Evolutionary conservation across 73 alveolate species (phyloP).

Genomic region (Paramecium biaurelia): DNA sequence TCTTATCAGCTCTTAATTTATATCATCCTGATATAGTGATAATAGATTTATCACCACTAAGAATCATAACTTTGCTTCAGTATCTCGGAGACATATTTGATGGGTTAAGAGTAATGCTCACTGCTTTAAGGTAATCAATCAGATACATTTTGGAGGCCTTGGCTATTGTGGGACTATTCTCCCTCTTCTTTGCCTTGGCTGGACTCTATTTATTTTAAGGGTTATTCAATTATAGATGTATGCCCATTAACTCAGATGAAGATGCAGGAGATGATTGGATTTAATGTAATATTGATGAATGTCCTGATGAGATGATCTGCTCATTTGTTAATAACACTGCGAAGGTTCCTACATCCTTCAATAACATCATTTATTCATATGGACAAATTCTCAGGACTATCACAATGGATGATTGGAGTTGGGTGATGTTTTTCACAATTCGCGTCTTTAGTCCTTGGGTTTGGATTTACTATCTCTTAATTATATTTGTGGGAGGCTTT

Average conservation of each 20-base stretch:
- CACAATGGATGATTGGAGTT: constrained; percentile 44
- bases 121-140: constrained; percentile 3
- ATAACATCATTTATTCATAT: neutral
- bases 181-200: constrained; percentile 22
- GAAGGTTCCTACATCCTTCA: neutral
- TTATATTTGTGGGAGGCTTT: constrained; percentile 19
- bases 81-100: constrained; percentile 5
- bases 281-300: neutral
- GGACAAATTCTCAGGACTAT: neutral
- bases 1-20: neutral
- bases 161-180: constrained; percentile 2
- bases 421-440: neutral
- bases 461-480: neutral
- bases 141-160: constrained; percentile 22
- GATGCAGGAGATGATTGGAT: neutral
- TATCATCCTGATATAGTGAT: neutral
- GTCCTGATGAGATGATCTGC: constrained; percentile 9
- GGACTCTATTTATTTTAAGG: constrained; percentile 32
- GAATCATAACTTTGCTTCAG: neutral
- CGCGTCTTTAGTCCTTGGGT: neutral
- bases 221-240: neutral
- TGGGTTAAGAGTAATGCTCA: neutral
- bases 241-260: neutral
- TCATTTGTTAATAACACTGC: neutral
- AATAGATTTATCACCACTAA: constrained; percentile 5